Evolutionary conservation across 805 yeast species (phyloP).

Genomic region (Candida germanica): DNA sequence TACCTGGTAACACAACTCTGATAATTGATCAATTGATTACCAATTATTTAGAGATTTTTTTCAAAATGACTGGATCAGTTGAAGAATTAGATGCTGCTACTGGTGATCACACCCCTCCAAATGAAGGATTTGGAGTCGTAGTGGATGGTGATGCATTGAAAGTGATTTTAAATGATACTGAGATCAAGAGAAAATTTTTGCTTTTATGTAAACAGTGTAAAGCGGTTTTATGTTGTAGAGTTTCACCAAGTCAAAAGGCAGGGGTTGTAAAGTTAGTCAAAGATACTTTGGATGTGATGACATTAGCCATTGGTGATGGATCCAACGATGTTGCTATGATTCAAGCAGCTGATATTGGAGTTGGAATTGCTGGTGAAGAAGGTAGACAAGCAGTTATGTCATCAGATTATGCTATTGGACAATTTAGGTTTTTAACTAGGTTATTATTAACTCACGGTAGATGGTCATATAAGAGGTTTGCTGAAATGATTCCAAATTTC

Average conservation of each 20-base stretch:
- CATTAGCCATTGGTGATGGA: constrained; percentile 86
- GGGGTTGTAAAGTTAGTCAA: constrained; percentile 80
- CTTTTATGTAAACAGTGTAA: constrained; percentile 75
- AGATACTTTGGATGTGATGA: constrained; percentile 72
- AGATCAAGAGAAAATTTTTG: constrained; percentile 55
- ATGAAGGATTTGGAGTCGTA: constrained; percentile 63
- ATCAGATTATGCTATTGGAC: constrained; percentile 83
- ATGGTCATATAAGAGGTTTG: constrained; percentile 79
- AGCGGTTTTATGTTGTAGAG: constrained; percentile 83
- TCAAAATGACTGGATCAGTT: constrained; percentile 54
- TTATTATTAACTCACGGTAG: constrained; percentile 75
- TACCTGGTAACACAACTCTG: constrained; percentile 25
- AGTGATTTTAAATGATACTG: constrained; percentile 38
- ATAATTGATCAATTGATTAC: constrained; percentile 14
- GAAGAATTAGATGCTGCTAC: constrained; percentile 54
- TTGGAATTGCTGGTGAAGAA: constrained; percentile 90
- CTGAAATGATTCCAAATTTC: constrained; percentile 82
- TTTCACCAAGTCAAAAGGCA: constrained; percentile 85
- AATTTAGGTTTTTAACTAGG: constrained; percentile 68
- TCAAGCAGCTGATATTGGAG: constrained; percentile 84
- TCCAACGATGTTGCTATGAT: constrained; percentile 90
- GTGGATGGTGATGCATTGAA: constrained; percentile 78
- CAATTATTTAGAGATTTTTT: constrained; percentile 52
- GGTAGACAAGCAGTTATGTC: constrained; percentile 90
- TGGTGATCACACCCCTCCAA: constrained; percentile 63